Conservation (phyloP, 2,329 filamentous ascomycete genomes). For the Sphaerostilbella broomeana region DNA sequence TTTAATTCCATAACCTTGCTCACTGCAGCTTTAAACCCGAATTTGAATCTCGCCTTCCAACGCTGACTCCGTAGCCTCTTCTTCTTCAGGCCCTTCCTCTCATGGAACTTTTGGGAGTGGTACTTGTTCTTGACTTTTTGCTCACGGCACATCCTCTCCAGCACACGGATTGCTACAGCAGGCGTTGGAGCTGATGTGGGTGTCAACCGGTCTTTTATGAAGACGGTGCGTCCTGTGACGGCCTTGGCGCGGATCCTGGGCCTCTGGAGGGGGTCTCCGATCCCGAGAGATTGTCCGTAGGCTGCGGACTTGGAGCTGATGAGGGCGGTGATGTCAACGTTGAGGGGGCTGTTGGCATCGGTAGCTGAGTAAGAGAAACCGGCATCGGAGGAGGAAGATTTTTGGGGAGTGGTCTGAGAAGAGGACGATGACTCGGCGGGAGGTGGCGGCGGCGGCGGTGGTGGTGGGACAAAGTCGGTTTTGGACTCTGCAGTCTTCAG, state of each 20-base stretch:
- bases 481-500: conserved; percentile 12
- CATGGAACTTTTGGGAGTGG: conserved; percentile 60
- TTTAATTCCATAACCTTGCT: conserved; percentile 61
- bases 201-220: conserved; percentile 25
- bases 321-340: conserved; percentile 31
- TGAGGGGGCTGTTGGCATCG: conserved; percentile 15
- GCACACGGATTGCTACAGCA: conserved; percentile 36
- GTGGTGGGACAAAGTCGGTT: conserved; percentile 17
- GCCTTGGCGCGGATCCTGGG: conserved; percentile 26
- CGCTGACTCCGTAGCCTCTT: conserved; percentile 66
- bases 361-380: conserved; percentile 23
- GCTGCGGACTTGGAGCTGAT: conserved; percentile 26
- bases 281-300: conserved; percentile 17
- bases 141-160: conserved; percentile 32
- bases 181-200: conserved; percentile 32
- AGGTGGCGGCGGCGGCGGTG: conserved; percentile 17
- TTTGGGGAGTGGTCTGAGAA: background rate
- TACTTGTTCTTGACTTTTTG: conserved; percentile 56
- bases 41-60: conserved; percentile 63
- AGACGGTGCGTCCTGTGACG: conserved; percentile 35
- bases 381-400: background rate
- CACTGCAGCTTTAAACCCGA: conserved; percentile 59
- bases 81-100: conserved; percentile 67
- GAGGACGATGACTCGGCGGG: conserved; percentile 6
- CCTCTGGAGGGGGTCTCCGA: conserved; percentile 21